Conservation (phyloP, 2,329 filamentous ascomycete genomes). For the Fusarium solani-melongenae region DNA sequence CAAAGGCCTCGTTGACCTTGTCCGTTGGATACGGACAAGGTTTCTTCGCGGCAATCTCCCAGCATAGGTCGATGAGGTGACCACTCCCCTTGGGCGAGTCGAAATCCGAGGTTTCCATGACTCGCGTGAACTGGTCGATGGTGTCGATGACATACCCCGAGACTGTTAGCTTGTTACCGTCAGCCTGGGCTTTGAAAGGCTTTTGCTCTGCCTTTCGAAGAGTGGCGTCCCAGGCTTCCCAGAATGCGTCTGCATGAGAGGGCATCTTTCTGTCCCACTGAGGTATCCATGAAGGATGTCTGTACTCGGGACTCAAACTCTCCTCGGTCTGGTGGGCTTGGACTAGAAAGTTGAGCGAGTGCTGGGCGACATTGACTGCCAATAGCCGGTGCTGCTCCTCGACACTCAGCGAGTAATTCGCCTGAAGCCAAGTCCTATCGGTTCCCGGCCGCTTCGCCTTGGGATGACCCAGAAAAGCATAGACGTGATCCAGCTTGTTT, state of each 20-base stretch:
- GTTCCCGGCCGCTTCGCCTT: neutral
- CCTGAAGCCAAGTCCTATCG: slow-evolving; percentile 1
- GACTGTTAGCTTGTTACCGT: neutral
- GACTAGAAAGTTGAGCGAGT: slow-evolving; percentile 5
- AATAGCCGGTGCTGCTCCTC: slow-evolving; percentile 6
- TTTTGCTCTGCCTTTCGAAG: neutral
- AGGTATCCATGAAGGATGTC: slow-evolving; percentile 6
- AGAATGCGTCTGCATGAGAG: slow-evolving; percentile 7
- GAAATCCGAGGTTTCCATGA: neutral
- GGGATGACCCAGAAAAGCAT: slow-evolving; percentile 14
- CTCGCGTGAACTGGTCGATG: slow-evolving; percentile 7
- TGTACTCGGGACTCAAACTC: neutral
- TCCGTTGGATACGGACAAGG: neutral
- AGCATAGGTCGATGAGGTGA: slow-evolving; percentile 1
- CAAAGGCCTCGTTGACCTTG: neutral
- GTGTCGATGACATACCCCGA: neutral
- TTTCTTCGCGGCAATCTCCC: neutral
- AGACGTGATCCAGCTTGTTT: slow-evolving; percentile 7
- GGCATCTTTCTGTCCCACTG: neutral
- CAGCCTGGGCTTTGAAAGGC: neutral
- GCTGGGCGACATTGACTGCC: neutral
- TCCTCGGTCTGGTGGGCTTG: slow-evolving; percentile 1
- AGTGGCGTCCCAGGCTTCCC: slow-evolving; percentile 18
- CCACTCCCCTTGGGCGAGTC: neutral
- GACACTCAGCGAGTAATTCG: slow-evolving; percentile 2